Evolutionary conservation across 2,329 filamentous ascomycete species (phyloP), one percentile per base, ranked within the genome.

Genomic region (Sporothrix humicola): DNA sequence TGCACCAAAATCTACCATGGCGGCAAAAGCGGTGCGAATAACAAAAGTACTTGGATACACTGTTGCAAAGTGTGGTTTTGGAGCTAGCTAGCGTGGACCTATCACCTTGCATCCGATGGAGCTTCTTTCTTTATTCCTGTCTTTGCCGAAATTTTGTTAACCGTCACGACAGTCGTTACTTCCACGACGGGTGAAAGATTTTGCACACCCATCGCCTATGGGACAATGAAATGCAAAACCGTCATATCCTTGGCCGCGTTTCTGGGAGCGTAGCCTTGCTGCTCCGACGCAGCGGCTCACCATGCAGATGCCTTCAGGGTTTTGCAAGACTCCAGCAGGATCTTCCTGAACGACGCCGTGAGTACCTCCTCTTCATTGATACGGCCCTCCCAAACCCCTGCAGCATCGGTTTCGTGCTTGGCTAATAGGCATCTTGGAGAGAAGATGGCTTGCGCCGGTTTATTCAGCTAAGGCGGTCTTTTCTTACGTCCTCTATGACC

Each of bases 201-300:
- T 37, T 61, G 17, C 48, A 59, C 42, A 52, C 10, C 23, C 59
- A 37, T n/a, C 10, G 20, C 50, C 56, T 42, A 56, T 72, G 72
- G 79, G 76, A 76, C 54, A 71, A 76, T 76, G 75, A 72, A 54
- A 76, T 76, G 75, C 73, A 20, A 73, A 71, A 54, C 69, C 70
- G 72, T 56, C 69, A 72, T 26, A 48, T 69, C 56, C 58, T 74
- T 66, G 69, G 73, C 69, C 72, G 52, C 52, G 20, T 72, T 50
- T 71, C 71, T 37, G 42, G 65, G 59, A 68, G n/a, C 44, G 42
- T 73, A 72, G 73, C 48, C 23, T 70, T 37, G 69, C 50, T 37
- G n/a, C 26, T 48, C 15, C 46, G 46, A 17, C 31, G 23, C 46
- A 50, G n/a, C 20, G 26, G 12, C 26, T 65, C 52, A 17, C 37